Conservation (phyloP, 371 early-diverging fungal species). For the Saksenaea vasiformis region DNA sequence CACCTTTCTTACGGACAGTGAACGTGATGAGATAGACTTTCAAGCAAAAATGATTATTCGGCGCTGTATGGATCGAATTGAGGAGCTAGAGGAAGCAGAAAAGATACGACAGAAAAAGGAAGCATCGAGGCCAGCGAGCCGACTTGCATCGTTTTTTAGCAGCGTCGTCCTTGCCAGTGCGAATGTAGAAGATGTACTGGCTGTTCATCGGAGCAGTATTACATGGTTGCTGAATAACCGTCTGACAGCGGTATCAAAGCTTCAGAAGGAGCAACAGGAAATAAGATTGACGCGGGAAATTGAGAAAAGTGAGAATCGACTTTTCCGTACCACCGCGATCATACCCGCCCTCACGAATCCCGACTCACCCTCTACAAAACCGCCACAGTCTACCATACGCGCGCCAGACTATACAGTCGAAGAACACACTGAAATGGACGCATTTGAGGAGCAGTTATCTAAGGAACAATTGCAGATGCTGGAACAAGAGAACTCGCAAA, state of each 20-base stretch:
- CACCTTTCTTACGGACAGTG: conserved; percentile 42
- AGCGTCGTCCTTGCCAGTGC: conserved; percentile 5
- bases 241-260: conserved; percentile 49
- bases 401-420: conserved; percentile 2
- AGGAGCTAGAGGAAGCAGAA: conserved; percentile 51
- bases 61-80: conserved; percentile 55
- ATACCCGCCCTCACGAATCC: conserved; percentile 7
- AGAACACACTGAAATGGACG: conserved; percentile 13
- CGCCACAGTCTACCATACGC: neutral
- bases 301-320: conserved; percentile 54
- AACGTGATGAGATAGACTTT: conserved; percentile 63
- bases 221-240: conserved; percentile 57
- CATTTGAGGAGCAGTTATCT: conserved; percentile 51
- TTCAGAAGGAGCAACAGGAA: conserved; percentile 60
- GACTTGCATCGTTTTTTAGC: conserved; percentile 20
- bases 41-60: conserved; percentile 59
- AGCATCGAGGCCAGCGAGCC: conserved; percentile 12
- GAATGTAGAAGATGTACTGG: conserved; percentile 38
- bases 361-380: conserved; percentile 3
- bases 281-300: conserved; percentile 49
- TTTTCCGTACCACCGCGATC: conserved; percentile 15
- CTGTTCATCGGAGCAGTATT: conserved; percentile 53
- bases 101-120: conserved; percentile 20
- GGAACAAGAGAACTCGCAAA: conserved; percentile 60
- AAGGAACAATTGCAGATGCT: conserved; percentile 61